phyloP scores from a whole-genome alignment of 1,284 basidiomycete species.

The Puccinia hordei region DNA sequence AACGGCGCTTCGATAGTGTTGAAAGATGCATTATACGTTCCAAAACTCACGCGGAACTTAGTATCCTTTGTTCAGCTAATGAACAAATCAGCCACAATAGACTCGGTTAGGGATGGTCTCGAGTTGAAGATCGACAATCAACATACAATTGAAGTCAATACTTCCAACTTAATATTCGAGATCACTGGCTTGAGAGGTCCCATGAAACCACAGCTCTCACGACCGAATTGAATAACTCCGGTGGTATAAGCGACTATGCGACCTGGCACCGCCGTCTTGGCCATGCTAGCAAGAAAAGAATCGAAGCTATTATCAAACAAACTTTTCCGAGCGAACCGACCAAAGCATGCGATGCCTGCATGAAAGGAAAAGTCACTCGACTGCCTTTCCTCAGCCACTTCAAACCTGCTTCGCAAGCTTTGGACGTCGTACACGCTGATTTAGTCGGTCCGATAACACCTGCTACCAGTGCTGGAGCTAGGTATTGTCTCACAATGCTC shows the following conservation, averaged over 20 bases:
- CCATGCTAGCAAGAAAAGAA: background rate
- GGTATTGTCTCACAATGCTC: background rate
- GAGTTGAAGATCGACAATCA: background rate
- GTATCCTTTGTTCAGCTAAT: background rate
- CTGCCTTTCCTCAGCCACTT: conserved; percentile 3
- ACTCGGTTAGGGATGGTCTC: background rate
- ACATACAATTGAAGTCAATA: background rate
- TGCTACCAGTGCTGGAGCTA: background rate
- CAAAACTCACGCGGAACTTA: background rate
- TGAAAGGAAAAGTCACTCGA: background rate
- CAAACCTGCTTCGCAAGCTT: background rate
- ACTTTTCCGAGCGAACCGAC: background rate
- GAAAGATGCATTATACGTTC: background rate
- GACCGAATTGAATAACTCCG: too few relatives aligned
- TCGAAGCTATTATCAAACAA: too few relatives aligned
- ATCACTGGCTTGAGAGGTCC: too few relatives aligned
- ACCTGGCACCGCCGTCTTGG: background rate
- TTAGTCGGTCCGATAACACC: background rate
- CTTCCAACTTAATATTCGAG: background rate
- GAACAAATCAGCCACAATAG: background rate
- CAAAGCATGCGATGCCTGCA: background rate
- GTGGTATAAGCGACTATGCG: too few relatives aligned
- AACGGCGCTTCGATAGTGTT: background rate
- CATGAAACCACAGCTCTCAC: too few relatives aligned
- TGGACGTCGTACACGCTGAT: background rate